phyloP scores from a whole-genome alignment of 106 monocot genomes.

The Apostasia ramifera region DNA sequence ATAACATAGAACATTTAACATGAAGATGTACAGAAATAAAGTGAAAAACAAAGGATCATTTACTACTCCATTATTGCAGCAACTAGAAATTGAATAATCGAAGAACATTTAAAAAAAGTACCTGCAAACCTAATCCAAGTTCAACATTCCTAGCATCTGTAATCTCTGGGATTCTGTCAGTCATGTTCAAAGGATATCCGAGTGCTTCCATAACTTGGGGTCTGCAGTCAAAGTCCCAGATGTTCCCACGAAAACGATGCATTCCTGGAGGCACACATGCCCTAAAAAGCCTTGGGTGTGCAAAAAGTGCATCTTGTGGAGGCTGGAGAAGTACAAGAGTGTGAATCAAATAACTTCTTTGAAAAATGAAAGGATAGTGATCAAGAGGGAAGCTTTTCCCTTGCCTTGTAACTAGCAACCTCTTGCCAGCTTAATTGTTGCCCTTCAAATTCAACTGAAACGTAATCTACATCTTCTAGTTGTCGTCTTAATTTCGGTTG shows the following conservation, averaged over 20 bases:
- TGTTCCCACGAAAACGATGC: constrained; percentile 93
- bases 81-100: background rate
- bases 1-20: too few species aligned
- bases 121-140: constrained; percentile 97
- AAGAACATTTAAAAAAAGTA: constrained; percentile 16
- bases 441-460: constrained; percentile 88
- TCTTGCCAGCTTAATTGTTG: constrained; percentile 88
- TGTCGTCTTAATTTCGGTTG: constrained; percentile 90
- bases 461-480: constrained; percentile 91
- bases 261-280: constrained; percentile 98
- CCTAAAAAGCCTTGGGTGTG: constrained; percentile 93
- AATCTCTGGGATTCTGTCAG: constrained; percentile 86
- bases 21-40: background rate
- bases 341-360: background rate
- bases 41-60: too few species aligned
- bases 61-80: too few species aligned
- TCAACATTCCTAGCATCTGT: constrained; percentile 96
- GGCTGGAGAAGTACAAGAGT: constrained; percentile 40
- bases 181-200: constrained; percentile 73
- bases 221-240: constrained; percentile 92
- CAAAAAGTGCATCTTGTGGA: constrained; percentile 93
- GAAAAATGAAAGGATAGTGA: background rate
- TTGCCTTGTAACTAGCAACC: constrained; percentile 75
- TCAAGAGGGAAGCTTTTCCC: background rate
- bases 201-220: constrained; percentile 67